phyloP scores from a whole-genome alignment of 1,139 yeast species.

The Hemisphaericaspora subhashii region DNA sequence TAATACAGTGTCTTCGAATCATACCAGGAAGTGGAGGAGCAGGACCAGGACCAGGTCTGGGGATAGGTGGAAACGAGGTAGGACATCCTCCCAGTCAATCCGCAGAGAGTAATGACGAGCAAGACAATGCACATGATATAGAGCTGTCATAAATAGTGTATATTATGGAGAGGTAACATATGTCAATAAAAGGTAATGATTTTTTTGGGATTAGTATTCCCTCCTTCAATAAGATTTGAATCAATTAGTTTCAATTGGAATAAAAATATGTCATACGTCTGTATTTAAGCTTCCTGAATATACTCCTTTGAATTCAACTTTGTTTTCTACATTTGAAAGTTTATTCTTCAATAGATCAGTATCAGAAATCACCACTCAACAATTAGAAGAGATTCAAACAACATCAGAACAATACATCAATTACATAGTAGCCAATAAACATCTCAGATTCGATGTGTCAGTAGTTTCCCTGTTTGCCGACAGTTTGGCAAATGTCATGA shows the following conservation, averaged over 20 bases:
- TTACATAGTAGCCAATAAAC: slow-evolving; percentile 9
- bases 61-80: not conserved
- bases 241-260: too few relatives aligned
- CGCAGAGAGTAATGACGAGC: slow-evolving; percentile 5
- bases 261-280: too few relatives aligned
- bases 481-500: slow-evolving; percentile 6
- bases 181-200: too few relatives aligned
- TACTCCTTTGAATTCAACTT: slow-evolving; percentile 3
- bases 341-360: slow-evolving; percentile 6
- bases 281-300: not conserved
- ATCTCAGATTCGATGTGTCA: slow-evolving; percentile 11
- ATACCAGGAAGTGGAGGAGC: too few relatives aligned
- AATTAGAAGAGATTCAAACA: slow-evolving; percentile 6
- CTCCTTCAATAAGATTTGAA: too few relatives aligned
- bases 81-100: slow-evolving; percentile 2
- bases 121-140: slow-evolving; percentile 1
- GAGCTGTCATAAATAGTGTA: slow-evolving; percentile 2
- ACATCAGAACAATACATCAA: slow-evolving; percentile 11
- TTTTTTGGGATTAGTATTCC: too few relatives aligned
- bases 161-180: not conserved
- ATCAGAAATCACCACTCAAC: slow-evolving; percentile 6
- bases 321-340: slow-evolving; percentile 10
- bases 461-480: slow-evolving; percentile 6
- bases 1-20: slow-evolving; percentile 4
- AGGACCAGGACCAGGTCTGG: not conserved